phyloP scores from a whole-genome alignment of 768 basidiomycete species.

The Tubosaeta sp. region DNA sequence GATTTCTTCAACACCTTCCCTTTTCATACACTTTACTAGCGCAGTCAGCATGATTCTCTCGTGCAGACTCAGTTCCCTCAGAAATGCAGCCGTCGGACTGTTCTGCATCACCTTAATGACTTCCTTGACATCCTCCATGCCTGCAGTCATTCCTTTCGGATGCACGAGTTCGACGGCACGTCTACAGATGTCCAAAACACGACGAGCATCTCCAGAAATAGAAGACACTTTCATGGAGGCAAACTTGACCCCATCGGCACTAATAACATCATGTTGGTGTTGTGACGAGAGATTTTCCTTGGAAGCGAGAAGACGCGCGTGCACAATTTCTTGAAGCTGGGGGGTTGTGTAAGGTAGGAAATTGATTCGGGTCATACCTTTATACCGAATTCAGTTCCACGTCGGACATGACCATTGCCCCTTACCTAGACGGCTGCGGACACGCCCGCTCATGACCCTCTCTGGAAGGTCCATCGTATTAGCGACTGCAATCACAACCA shows the following conservation, averaged over 20 bases:
- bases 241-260: slow-evolving; percentile 72
- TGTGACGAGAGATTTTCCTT: slow-evolving; percentile 44
- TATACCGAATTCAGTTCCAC: neutral
- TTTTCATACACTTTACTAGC: slow-evolving; percentile 73
- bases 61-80: slow-evolving; percentile 80
- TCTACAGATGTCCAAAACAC: slow-evolving; percentile 92
- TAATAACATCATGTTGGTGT: slow-evolving; percentile 51
- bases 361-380: slow-evolving; percentile 88
- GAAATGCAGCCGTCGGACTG: slow-evolving; percentile 81
- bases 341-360: slow-evolving; percentile 82
- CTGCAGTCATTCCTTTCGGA: slow-evolving; percentile 46
- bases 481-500: slow-evolving; percentile 94
- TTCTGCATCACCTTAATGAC: slow-evolving; percentile 87
- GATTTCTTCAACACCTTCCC: slow-evolving; percentile 85
- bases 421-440: slow-evolving; percentile 86
- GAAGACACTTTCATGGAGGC: slow-evolving; percentile 74
- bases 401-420: neutral
- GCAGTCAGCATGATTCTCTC: slow-evolving; percentile 87
- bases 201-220: slow-evolving; percentile 91
- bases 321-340: slow-evolving; percentile 82
- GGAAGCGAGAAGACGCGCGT: slow-evolving; percentile 67
- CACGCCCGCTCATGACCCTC: slow-evolving; percentile 86
- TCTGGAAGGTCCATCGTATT: slow-evolving; percentile 99
- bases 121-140: slow-evolving; percentile 66
- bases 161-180: slow-evolving; percentile 81